Percentiles rank a stretch among this genome's conserved stretches.
phyloP scores from a whole-genome alignment of 2,329 filamentous ascomycete species.

The Fusarium sacchari region DNA sequence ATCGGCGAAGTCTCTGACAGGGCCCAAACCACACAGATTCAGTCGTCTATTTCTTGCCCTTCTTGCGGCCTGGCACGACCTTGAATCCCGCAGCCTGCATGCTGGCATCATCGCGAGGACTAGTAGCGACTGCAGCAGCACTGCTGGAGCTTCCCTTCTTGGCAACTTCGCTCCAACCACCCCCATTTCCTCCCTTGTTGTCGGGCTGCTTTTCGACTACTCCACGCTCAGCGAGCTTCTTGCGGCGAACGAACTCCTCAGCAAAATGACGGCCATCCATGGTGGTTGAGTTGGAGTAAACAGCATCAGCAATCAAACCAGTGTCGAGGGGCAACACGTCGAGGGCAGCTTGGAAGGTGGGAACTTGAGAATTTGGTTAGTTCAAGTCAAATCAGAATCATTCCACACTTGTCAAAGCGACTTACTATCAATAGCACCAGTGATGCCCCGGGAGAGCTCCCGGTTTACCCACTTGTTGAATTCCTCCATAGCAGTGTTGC shows the following conservation, averaged over 20 bases:
- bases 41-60: conserved; percentile 75
- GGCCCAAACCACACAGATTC: conserved; percentile 12
- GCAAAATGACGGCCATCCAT: conserved; percentile 94
- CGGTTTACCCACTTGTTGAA: conserved; percentile 92
- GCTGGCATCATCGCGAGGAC: conserved; percentile 56
- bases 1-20: conserved; percentile 13
- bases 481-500: conserved; percentile 77
- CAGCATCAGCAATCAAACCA: conserved; percentile 86
- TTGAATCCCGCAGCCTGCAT: conserved; percentile 76
- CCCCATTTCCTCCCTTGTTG: conserved; percentile 59
- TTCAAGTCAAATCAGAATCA: not conserved
- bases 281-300: conserved; percentile 86
- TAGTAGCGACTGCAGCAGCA: conserved; percentile 27
- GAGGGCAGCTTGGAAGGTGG: conserved; percentile 82
- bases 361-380: conserved; percentile 65
- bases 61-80: conserved; percentile 92
- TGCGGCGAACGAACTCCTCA: conserved; percentile 92
- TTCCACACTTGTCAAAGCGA: conserved; percentile 21
- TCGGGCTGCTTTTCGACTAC: conserved; percentile 78
- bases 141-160: conserved; percentile 78
- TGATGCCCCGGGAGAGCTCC: conserved; percentile 79
- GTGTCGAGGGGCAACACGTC: conserved; percentile 79
- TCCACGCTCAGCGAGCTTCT: conserved; percentile 92
- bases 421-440: conserved; percentile 63
- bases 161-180: conserved; percentile 96